Evolutionary conservation across 2,329 filamentous ascomycete genomes (phyloP), one percentile per base, ranked within the genome.

Genomic region (Lasiodiplodia gonubiensis): DNA sequence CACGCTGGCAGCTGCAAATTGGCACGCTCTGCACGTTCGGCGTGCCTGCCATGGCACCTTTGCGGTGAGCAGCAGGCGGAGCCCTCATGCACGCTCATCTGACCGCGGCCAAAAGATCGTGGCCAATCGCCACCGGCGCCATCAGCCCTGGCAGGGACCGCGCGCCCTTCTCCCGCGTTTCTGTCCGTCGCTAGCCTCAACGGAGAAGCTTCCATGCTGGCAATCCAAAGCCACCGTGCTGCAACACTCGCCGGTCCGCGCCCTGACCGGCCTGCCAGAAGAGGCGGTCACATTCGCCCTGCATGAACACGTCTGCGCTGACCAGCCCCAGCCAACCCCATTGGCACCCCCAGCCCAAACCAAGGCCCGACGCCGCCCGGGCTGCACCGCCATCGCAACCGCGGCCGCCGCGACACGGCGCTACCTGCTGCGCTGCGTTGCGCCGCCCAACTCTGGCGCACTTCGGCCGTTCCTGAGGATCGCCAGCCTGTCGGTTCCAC

Each of bases 1-100:
- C 59, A 63, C 59, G 59, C 59, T 63, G 59, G 59, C 59, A 63
- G 59, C 59, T 35, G 59, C 59, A 63, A 63, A 63, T 63, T 63
- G 59, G 57, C 55, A 59, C 37, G 55, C 55, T 46, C 59, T 51
- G 59, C 59, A 63, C 59, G 59, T 63, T 63, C 59, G 59, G 25
- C 53, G 53, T 57, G 53, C 53, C 53, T 57, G 53, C 53, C 35
- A 37, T n/a, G 35, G 39, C 59, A 63, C 59, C 59, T 63, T 63
- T 63, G 59, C 59, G 59, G 59, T 63, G 59, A 63, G 59, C 59
- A 51, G 46, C 59, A 30, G 57, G 57, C 57, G 57, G 57, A 61
- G 46, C 46, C 59, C 59, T 63, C 59, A 63, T 63, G 59, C 59
- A 51, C 59, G 59, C 59, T 63, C 59, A 63, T 63, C 59, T 63